Evolutionary conservation across 345 rosid genomes (phyloP).

Genomic region (Xanthoceras sorbifolium): DNA sequence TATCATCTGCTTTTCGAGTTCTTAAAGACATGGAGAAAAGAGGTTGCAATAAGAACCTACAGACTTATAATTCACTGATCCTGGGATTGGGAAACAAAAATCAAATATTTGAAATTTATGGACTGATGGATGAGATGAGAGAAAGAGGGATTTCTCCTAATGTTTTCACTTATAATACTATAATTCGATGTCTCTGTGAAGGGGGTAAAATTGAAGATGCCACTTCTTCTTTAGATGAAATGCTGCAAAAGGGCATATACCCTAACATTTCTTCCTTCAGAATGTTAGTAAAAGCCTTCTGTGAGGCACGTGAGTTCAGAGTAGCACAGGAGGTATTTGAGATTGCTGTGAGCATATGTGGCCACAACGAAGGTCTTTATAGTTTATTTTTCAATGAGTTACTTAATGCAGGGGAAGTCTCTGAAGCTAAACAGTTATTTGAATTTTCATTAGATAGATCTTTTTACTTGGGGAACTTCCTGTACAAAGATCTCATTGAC

Average conservation of each 20-base stretch:
- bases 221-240: slow-evolving; percentile 71
- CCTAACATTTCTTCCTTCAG: slow-evolving; percentile 75
- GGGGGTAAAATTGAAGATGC: slow-evolving; percentile 80
- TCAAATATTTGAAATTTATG: slow-evolving; percentile 87
- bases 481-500: slow-evolving; percentile 67
- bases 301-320: slow-evolving; percentile 62
- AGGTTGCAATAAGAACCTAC: slow-evolving; percentile 76
- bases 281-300: slow-evolving; percentile 74
- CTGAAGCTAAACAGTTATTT: slow-evolving; percentile 68
- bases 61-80: slow-evolving; percentile 86
- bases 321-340: slow-evolving; percentile 76
- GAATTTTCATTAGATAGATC: slow-evolving; percentile 70
- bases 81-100: slow-evolving; percentile 74
- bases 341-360: slow-evolving; percentile 71
- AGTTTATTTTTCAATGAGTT: slow-evolving; percentile 79
- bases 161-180: slow-evolving; percentile 72
- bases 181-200: slow-evolving; percentile 79
- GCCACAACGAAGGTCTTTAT: slow-evolving; percentile 82
- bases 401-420: slow-evolving; percentile 59
- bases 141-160: slow-evolving; percentile 85
- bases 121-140: slow-evolving; percentile 92
- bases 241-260: slow-evolving; percentile 70
- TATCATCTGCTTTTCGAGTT: slow-evolving; percentile 90
- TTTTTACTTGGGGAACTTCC: slow-evolving; percentile 62
- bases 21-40: slow-evolving; percentile 97